Evolutionary conservation across 345 rosid genomes (phyloP).

Genomic region (Camelina neglecta): DNA sequence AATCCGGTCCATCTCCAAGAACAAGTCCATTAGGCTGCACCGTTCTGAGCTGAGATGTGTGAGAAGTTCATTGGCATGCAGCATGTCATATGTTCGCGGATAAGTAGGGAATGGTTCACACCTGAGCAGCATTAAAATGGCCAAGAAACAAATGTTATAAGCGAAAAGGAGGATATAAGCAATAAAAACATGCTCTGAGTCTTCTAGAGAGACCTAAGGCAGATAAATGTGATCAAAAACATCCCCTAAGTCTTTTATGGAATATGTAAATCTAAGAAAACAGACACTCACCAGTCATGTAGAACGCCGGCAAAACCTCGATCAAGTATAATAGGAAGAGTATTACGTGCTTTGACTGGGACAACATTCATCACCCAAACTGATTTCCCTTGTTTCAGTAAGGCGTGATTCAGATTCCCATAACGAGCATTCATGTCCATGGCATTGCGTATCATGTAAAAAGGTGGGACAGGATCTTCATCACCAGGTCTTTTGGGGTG

Average conservation of each 20-base stretch:
- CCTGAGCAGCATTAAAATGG: constrained; percentile 49
- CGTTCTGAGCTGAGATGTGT: constrained; percentile 61
- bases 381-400: constrained; percentile 72
- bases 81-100: constrained; percentile 92
- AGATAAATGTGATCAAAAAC: neutral
- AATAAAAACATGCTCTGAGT: neutral
- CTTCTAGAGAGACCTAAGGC: neutral
- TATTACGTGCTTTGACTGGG: constrained; percentile 70
- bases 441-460: constrained; percentile 92
- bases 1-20: constrained; percentile 92
- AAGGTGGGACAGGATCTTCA: constrained; percentile 97
- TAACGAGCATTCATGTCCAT: constrained; percentile 99
- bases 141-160: neutral
- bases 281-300: constrained; percentile 84
- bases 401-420: constrained; percentile 83
- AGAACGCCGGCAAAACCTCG: constrained; percentile 88
- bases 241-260: neutral
- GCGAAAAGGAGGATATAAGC: neutral
- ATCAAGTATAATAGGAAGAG: constrained; percentile 88
- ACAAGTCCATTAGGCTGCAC: constrained; percentile 69
- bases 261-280: neutral
- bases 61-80: constrained; percentile 84
- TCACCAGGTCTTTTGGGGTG: constrained; percentile 99
- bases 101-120: constrained; percentile 96
- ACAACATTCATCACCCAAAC: constrained; percentile 98